Evolutionary conservation across 2,329 filamentous ascomycete genomes (phyloP).

Genomic region (Aspergillus flavus): DNA sequence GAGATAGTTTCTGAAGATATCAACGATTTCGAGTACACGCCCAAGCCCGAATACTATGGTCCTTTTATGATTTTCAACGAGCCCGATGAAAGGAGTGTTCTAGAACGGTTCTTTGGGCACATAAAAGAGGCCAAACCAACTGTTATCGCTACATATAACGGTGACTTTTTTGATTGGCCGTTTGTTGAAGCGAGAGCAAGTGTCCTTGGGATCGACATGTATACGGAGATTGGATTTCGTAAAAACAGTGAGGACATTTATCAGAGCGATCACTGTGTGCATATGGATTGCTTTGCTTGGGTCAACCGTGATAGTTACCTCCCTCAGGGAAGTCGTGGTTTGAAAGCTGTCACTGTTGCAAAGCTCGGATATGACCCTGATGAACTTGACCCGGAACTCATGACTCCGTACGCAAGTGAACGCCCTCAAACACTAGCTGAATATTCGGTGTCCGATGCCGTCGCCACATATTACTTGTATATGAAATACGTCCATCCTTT

Average conservation of each 20-base stretch:
- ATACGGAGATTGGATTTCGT: slow-evolving; percentile 94
- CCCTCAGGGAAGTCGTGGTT: slow-evolving; percentile 91
- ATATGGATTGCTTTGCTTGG: slow-evolving; percentile 99
- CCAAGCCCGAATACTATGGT: slow-evolving; percentile 91
- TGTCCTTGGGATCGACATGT: slow-evolving; percentile 97
- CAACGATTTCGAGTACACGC: slow-evolving; percentile 96
- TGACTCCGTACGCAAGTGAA: slow-evolving; percentile 87
- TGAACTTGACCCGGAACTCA: slow-evolving; percentile 93
- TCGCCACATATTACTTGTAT: slow-evolving; percentile 97
- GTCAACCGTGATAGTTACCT: slow-evolving; percentile 98
- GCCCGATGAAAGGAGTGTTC: slow-evolving; percentile 80
- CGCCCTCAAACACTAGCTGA: slow-evolving; percentile 92
- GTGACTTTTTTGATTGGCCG: slow-evolving; percentile 99
- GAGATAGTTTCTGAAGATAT: slow-evolving; percentile 98
- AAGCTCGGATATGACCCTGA: slow-evolving; percentile 98
- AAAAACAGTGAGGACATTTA: slow-evolving; percentile 96
- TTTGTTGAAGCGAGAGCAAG: slow-evolving; percentile 94
- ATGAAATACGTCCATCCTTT: slow-evolving; percentile 99
- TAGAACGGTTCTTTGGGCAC: slow-evolving; percentile 93
- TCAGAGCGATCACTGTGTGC: slow-evolving; percentile 91
- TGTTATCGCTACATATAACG: slow-evolving; percentile 99
- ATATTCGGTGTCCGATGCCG: slow-evolving; percentile 98
- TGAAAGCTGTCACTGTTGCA: slow-evolving; percentile 96
- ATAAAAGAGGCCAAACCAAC: slow-evolving; percentile 93
- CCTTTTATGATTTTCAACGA: slow-evolving; percentile 99